Evolutionary conservation across 1,284 basidiomycete species (phyloP), one percentile per base, ranked within the genome.

Genomic region (Bjerkandera adusta): DNA sequence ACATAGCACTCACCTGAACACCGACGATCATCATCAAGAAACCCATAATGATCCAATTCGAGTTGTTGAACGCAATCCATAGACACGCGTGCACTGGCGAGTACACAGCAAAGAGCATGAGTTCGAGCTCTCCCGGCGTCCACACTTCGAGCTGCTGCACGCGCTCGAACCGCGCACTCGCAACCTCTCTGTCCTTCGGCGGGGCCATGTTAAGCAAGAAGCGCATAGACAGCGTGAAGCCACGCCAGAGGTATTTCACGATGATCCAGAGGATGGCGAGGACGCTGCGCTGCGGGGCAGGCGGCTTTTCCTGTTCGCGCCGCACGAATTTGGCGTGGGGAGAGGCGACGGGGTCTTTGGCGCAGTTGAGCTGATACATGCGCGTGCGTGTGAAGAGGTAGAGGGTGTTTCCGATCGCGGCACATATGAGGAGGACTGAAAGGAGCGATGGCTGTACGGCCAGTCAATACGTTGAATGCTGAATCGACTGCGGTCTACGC

Each of bases 141-240:
- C 89, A 92, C 32, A 88, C 73, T 50, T 86, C 81, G 43, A 92
- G 67, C 60, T 88, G 82, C 59, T 89, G 86, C 15, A 91, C 68
- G 36, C 66, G 63, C 42, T 64, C 59, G 40, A 46, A 49, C 48
- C 55, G 62, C 56, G 70, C 77, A 36, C 69, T 70, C 6, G 69
- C 67, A 27, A 70, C 66, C 35, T 68, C 64, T n/a, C 62, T 61
- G 30, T 68, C 66, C 27, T 71, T 68, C 2, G 78, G 75, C 13
- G 75, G 74, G 36, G 73, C 73, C 58, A 86, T 66, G 33, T 84
- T 83, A 16, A 89, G 64, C 34, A 90, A 67, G 65, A 86, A 89
- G 25, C 84, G 71, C 72, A 80, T 79, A 32, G 71, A 79, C 26
- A 70, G 69, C 27, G 74, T 68, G 52, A 80, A 72, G 5, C 67